Evolutionary conservation across 176 grass and related monocot genomes (phyloP).

Genomic region (Carex myosuroides): DNA sequence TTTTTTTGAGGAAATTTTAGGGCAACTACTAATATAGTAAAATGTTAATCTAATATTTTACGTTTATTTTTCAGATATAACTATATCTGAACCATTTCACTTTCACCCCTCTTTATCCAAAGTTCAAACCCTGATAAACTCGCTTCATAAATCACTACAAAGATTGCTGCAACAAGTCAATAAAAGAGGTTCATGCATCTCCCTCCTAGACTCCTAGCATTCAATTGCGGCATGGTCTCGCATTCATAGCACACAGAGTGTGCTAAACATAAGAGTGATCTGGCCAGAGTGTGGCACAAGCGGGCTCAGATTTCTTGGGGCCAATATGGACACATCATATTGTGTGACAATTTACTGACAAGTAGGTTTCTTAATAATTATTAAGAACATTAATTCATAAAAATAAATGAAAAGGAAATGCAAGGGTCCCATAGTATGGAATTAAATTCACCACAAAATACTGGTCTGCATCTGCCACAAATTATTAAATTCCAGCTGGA

Average conservation of each 20-base stretch:
- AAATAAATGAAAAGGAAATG: not conserved
- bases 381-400: not conserved
- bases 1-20: not conserved
- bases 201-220: not conserved
- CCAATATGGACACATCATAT: not conserved
- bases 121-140: not conserved
- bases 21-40: not conserved
- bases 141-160: not conserved
- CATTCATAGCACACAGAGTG: not conserved
- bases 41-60: not conserved
- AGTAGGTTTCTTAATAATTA: not conserved
- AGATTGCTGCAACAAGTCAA: not conserved
- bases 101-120: not conserved
- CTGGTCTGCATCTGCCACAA: not conserved
- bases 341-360: not conserved
- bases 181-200: not conserved
- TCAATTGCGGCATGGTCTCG: conserved; percentile 1
- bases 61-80: not conserved
- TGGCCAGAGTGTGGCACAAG: not conserved
- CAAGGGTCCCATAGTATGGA: not conserved
- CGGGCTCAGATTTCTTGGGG: not conserved
- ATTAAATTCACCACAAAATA: not conserved
- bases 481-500: conserved; percentile 1
- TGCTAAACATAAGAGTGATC: conserved; percentile 4
- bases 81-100: not conserved